Evolutionary conservation across 1,284 basidiomycete species (phyloP), one percentile per base, ranked within the genome.

Genomic region (Ustilago nuda): DNA sequence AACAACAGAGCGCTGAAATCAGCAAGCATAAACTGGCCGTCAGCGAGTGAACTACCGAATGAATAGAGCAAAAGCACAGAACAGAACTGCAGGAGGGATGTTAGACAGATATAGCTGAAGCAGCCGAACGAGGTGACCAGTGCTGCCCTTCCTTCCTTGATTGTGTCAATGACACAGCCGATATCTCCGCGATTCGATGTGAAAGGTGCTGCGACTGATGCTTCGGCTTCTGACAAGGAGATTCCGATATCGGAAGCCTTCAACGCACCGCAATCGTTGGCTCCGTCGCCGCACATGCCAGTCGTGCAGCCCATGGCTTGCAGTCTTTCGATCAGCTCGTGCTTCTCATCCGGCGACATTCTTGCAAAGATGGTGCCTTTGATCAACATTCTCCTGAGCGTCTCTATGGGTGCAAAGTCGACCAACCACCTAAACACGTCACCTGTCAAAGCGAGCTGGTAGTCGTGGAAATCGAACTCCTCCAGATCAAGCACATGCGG

Each of bases 311-410:
- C 96, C 9, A 99, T 89, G 4, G 90, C 88, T 85, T 99, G 97
- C 27, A 99, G 89, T 3, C 95, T 91, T 85, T 98, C 96, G 46
- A 99, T 94, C 19, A 99, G 91, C 86, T 99, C 97, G 82, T 98
- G 97, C 88, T 99, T 99, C 88, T 99, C 97, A 86, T 99, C 97
- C 0, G 97, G 97, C 17, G 96, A 99, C 97, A 99, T 99, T 32
- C 97, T 91, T 9, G 97, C 95, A 85, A 96, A 99, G 58, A 99
- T 92, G 83, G 97, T 94, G 3, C 95, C 91, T 87, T 98, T 97
- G 69, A 98, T 94, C n/a, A 99, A 91, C 94, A 99, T 85, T 27
- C 83, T 55, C 11, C 82, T 69, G 41, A 85, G 60, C 41, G 82
- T 81, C 87, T 99, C 97, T 30, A 95, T 88, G 5, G 96, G 92